These are phyloP conservation scores for Penicillium fuscoglaucum DNA, from an alignment of 2,329 filamentous ascomycete species.

Conservation along the genomic window DNA sequence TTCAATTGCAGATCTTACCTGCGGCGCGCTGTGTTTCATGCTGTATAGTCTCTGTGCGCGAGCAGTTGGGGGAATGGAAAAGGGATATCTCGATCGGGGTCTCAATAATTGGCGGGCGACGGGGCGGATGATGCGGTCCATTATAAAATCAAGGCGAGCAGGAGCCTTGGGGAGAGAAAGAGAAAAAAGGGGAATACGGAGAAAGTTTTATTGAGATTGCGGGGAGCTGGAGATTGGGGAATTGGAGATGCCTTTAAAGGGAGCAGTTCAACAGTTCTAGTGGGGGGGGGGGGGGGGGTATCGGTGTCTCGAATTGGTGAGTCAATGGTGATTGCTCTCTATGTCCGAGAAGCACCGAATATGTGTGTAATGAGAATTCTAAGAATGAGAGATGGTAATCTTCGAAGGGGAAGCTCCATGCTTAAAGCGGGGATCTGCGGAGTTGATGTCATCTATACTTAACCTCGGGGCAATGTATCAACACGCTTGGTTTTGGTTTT, in stretches of 20 bases:
- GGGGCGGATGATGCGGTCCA: constrained; percentile 40
- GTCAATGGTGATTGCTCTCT: constrained; percentile 26
- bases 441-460: constrained; percentile 18
- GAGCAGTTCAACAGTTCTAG: background rate
- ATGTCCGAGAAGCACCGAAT: constrained; percentile 26
- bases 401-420: constrained; percentile 23
- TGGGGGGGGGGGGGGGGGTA: background rate
- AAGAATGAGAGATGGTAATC: constrained; percentile 1
- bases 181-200: constrained; percentile 10
- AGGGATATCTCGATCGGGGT: constrained; percentile 38
- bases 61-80: constrained; percentile 33
- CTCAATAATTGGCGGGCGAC: constrained; percentile 39
- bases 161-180: background rate
- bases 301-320: background rate
- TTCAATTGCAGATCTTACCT: constrained; percentile 29
- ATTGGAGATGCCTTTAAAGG: constrained; percentile 21
- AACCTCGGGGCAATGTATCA: background rate
- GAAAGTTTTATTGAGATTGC: constrained; percentile 16
- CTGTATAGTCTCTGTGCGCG: constrained; percentile 43
- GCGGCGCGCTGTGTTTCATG: constrained; percentile 44
- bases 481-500: no score
- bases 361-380: constrained; percentile 9
- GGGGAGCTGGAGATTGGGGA: constrained; percentile 12
- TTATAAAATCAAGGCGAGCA: constrained; percentile 14
- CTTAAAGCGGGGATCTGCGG: constrained; percentile 14